Conservation (phyloP, 371 early-diverging fungal genomes). For the Haplosporangium sp. region DNA sequence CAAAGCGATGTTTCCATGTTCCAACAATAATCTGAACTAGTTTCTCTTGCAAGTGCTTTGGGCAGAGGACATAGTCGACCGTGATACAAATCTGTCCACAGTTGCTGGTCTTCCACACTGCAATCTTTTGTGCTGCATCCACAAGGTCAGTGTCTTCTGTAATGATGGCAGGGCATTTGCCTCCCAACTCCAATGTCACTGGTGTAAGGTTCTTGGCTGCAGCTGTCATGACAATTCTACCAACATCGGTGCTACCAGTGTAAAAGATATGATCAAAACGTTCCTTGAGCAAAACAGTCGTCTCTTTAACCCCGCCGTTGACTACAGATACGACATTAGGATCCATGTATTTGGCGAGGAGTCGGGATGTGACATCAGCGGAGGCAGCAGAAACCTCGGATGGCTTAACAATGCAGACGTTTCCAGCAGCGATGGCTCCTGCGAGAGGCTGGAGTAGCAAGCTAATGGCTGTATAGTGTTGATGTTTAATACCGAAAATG, state of each 20-base stretch:
- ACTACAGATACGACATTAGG: slow-evolving; percentile 66
- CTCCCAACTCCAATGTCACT: slow-evolving; percentile 89
- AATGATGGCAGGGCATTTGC: slow-evolving; percentile 86
- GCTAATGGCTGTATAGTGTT: slow-evolving; percentile 28
- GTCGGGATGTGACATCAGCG: slow-evolving; percentile 57
- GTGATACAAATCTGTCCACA: slow-evolving; percentile 88
- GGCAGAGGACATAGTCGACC: slow-evolving; percentile 83
- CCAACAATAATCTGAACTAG: slow-evolving; percentile 62
- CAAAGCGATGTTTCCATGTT: slow-evolving; percentile 62
- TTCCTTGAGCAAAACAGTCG: slow-evolving; percentile 77
- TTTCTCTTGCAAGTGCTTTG: slow-evolving; percentile 58
- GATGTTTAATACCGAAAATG: not conserved
- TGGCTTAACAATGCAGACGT: slow-evolving; percentile 85
- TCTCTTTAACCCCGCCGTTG: slow-evolving; percentile 83
- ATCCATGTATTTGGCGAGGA: slow-evolving; percentile 74
- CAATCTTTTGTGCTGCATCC: slow-evolving; percentile 76
- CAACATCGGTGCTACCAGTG: slow-evolving; percentile 86
- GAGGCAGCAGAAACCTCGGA: slow-evolving; percentile 78
- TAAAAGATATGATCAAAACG: slow-evolving; percentile 90
- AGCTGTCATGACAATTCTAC: slow-evolving; percentile 79
- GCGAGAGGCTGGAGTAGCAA: slow-evolving; percentile 65
- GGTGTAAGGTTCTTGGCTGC: slow-evolving; percentile 83
- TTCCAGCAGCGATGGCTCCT: slow-evolving; percentile 89
- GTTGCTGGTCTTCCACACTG: slow-evolving; percentile 73
- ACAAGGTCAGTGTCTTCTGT: slow-evolving; percentile 68